Base-by-base conservation (phyloP, 148 eudicot genomes). In the Diospyros kaki region DNA sequence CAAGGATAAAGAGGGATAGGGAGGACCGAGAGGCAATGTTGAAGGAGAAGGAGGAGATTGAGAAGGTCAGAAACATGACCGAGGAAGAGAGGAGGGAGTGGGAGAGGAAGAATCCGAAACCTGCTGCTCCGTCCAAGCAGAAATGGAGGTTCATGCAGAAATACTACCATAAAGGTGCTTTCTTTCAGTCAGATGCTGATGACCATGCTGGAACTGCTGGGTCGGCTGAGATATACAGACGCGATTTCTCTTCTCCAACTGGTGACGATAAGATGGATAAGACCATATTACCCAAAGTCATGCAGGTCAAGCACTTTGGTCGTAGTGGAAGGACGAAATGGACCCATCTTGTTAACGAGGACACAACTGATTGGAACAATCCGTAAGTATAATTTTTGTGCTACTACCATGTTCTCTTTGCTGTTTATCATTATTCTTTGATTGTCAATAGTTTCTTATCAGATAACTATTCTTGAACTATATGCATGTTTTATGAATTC, bases 71-170 rank as follows among this genome's bases (percentile, higher is more conserved):
- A 78, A 94, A 91, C 68, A 94, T 94, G 98, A 91, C 97, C 0
- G 97, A 89, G 84, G 98, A 90, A 51, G 98, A 94, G 86, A 86
- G 98, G 83, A 90, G 90, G 55, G 98, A 91, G 54, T 94, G 97
- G 97, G 98, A 90, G 84, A 83, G 95, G 87, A 91, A 76, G 85
- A 94, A 91, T 66, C 94, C 94, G 0, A 89, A 84, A 70, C 84
- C 81, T 4, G 64, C 83, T 0, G 14, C 79, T 4, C 66, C 71
- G 2, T 10, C 87, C 41, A 94, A 94, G 82, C 91, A 87, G 78
- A 94, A 94, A 64, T 94, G 97, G 98, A 80, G 86, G 80, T 94
- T 94, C 75, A 94, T 94, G 98, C 98, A 94, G 91, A 94, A 94
- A 82, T 94, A 94, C 68, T 94, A 87, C 79, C 98, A 94, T 40